These are phyloP conservation scores for Leishmania tropica DNA, from an alignment of 208 protist genomes.

Conservation along the genomic window DNA sequence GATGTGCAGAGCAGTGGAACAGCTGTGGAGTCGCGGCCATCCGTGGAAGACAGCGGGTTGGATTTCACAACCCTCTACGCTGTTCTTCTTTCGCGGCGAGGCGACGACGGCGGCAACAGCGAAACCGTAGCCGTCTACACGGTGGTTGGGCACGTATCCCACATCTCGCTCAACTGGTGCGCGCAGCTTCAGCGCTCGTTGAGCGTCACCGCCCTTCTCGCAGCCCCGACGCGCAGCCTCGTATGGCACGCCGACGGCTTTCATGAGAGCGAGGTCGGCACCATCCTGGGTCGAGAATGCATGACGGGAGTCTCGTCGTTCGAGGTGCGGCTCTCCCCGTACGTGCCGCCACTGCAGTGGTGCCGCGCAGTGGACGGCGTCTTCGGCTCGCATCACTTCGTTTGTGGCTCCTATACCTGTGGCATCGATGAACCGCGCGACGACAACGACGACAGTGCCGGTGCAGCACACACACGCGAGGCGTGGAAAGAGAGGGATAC, in stretches of 20 bases:
- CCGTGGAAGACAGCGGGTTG: neutral
- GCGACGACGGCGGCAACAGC: no score
- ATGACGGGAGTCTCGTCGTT: neutral
- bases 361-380: constrained; percentile 53
- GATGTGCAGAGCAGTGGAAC: neutral
- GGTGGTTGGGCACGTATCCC: constrained; percentile 17
- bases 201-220: constrained; percentile 44
- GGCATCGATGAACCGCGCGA: neutral
- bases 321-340: constrained; percentile 44
- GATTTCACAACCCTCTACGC: constrained; percentile 26
- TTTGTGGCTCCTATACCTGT: constrained; percentile 29
- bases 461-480: neutral
- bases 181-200: constrained; percentile 53
- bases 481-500: neutral
- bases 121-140: constrained; percentile 2
- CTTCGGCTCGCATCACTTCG: constrained; percentile 50
- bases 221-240: neutral
- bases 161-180: constrained; percentile 58
- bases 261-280: neutral
- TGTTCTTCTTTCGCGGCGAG: constrained; percentile 1
- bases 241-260: neutral
- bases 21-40: neutral
- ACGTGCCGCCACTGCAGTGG: constrained; percentile 58
- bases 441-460: neutral
- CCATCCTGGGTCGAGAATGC: no score